Percentiles rank a stretch among this genome's conserved stretches.
Evolutionary conservation across 345 rosid genomes (phyloP).

Genomic region (Gossypium sturtianum): DNA sequence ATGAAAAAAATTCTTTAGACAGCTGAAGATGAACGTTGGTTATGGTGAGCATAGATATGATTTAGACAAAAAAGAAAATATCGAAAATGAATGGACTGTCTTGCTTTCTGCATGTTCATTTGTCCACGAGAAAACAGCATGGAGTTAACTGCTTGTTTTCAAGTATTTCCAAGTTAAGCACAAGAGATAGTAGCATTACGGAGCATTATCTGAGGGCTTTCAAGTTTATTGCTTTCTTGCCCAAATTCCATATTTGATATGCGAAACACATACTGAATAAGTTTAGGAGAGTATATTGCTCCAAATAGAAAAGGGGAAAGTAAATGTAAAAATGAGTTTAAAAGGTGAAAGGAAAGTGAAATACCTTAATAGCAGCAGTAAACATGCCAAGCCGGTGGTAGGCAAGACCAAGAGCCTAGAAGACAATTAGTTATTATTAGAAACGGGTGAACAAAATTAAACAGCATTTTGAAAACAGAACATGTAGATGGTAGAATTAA

Average conservation of each 20-base stretch:
- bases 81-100: background rate
- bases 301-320: background rate
- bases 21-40: background rate
- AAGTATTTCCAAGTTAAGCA: background rate
- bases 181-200: background rate
- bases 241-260: background rate
- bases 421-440: background rate
- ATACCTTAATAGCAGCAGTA: conserved; percentile 91
- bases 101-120: conserved; percentile 2
- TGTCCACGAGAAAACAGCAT: background rate
- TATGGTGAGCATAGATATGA: background rate
- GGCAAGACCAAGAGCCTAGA: conserved; percentile 87
- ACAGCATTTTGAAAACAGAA: conserved; percentile 7
- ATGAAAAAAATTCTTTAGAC: background rate
- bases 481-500: background rate
- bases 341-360: conserved; percentile 6
- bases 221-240: background rate
- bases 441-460: background rate
- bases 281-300: background rate
- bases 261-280: background rate
- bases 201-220: background rate
- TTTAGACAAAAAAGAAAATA: background rate
- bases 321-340: background rate
- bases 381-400: conserved; percentile 93
- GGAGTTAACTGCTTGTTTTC: background rate